Percentiles rank a stretch among this genome's conserved stretches.
These are phyloP conservation scores for Nitzschia sp. DNA, from an alignment of 108 stramenopile species.

Conservation along the genomic window DNA sequence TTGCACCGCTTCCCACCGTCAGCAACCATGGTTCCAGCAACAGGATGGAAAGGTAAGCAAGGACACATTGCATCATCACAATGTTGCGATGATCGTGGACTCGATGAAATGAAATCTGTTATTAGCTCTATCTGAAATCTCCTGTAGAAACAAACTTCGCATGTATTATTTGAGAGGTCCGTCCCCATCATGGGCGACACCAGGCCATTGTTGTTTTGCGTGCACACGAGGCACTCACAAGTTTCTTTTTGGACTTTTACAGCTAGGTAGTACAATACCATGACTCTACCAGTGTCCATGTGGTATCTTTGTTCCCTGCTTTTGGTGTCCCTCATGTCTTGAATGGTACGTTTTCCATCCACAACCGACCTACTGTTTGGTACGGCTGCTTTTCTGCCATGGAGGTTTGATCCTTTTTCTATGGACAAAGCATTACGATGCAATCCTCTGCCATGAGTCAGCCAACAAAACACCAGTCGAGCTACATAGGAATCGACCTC, in stretches of 20 bases:
- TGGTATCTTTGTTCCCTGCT: not conserved
- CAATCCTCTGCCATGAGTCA: constrained; percentile 39
- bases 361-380: not conserved
- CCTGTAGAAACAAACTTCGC: constrained; percentile 39
- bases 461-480: constrained; percentile 41
- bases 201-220: too few species aligned
- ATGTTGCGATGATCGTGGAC: not conserved
- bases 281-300: not conserved
- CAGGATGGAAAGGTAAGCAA: too few species aligned
- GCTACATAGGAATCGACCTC: constrained; percentile 43
- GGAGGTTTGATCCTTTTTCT: constrained; percentile 34
- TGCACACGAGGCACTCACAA: too few species aligned
- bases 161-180: constrained; percentile 47
- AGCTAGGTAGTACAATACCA: not conserved
- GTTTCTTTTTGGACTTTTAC: too few species aligned
- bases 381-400: constrained; percentile 44
- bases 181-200: too few species aligned
- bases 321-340: not conserved
- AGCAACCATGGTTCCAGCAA: not conserved
- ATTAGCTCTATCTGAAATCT: constrained; percentile 47
- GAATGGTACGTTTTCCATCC: not conserved
- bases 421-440: constrained; percentile 24
- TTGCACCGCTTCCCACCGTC: not conserved
- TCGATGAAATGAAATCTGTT: constrained; percentile 34
- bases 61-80: too few species aligned